Conservation (phyloP, 2,329 filamentous ascomycete genomes). For the Colletotrichum tabaci region DNA sequence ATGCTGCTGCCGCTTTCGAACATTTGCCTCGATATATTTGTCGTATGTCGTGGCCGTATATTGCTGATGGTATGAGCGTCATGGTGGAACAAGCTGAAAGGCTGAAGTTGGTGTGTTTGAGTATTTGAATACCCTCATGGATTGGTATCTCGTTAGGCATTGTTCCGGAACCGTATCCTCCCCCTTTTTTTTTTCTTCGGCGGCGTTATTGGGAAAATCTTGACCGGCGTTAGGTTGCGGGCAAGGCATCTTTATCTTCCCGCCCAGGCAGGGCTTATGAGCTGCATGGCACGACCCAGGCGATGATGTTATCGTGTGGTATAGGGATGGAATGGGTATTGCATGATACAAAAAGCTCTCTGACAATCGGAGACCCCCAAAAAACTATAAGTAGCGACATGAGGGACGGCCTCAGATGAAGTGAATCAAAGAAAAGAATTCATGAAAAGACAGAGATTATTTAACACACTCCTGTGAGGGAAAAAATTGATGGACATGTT, state of each 20-base stretch:
- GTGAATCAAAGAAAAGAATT: too few species aligned
- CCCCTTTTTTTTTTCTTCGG: conserved; percentile 5
- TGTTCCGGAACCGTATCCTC: neutral
- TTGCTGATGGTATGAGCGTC: conserved; percentile 6
- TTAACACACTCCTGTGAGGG: neutral
- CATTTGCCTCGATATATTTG: conserved; percentile 3
- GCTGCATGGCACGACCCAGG: conserved; percentile 29
- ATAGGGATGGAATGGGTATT: conserved; percentile 6
- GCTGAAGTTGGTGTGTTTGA: conserved; percentile 29
- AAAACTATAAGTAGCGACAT: conserved; percentile 23
- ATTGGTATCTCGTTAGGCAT: conserved; percentile 39
- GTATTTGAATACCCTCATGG: conserved; percentile 43
- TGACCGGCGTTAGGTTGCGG: conserved; percentile 29
- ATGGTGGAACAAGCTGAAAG: conserved; percentile 5
- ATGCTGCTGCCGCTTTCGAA: neutral
- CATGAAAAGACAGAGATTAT: neutral
- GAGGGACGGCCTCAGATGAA: neutral
- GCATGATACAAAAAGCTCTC: conserved; percentile 26
- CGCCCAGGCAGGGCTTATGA: conserved; percentile 16
- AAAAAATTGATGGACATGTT: neutral
- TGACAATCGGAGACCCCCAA: conserved; percentile 11
- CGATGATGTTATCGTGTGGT: conserved; percentile 15
- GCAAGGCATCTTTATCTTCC: conserved; percentile 24
- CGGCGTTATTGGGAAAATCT: conserved; percentile 25
- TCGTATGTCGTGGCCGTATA: neutral